Evolutionary conservation across 805 yeast genomes (phyloP), one percentile per base, ranked within the genome.

Genomic region (Schizosaccharomyces octosporus): DNA sequence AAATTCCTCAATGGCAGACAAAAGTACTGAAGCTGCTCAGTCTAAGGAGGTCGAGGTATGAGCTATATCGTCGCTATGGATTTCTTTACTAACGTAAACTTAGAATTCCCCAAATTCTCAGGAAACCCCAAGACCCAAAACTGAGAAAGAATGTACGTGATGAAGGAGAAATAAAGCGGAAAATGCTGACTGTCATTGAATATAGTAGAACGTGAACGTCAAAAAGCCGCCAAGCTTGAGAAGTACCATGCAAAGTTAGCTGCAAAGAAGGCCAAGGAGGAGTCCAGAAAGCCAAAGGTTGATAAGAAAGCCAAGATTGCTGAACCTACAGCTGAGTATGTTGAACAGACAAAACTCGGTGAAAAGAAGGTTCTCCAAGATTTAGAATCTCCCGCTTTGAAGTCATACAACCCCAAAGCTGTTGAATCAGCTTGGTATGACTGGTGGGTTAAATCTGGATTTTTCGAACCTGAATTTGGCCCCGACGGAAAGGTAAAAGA

Each of bases 381-480:
- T 43, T 79, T 93, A 61, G 96, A 90, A 55, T 95, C 89, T 70
- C 89, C 95, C 27, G 82, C 97, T 24, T 81, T 93, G 71, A 89
- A 93, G 73, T 90, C 97, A 9, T 93, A 93, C 73, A 85, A 81
- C 68, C 98, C 98, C 42, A 80, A 81, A 67, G 84, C 83, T 67
- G 97, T 93, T 59, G 98, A 93, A 74, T 84, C 94, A 62, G 86
- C 96, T 15, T 93, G 98, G 98, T 90, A 90, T 74, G 81, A 79
- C 21, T 93, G 98, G 97, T 93, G 98, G 98, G 84, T 80, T 64
- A 77, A 84, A 68, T 79, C 86, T 72, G 94, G 93, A 21, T 82
- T 81, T 68, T 93, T 93, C 69, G 83, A 84, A 73, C 98, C 98
- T 21, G 85, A 86, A 70, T 82, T 85, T 66, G 77, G 83, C 57